phyloP scores from a whole-genome alignment of 495 filamentous ascomycete genomes.

The Usnea hakonensis region DNA sequence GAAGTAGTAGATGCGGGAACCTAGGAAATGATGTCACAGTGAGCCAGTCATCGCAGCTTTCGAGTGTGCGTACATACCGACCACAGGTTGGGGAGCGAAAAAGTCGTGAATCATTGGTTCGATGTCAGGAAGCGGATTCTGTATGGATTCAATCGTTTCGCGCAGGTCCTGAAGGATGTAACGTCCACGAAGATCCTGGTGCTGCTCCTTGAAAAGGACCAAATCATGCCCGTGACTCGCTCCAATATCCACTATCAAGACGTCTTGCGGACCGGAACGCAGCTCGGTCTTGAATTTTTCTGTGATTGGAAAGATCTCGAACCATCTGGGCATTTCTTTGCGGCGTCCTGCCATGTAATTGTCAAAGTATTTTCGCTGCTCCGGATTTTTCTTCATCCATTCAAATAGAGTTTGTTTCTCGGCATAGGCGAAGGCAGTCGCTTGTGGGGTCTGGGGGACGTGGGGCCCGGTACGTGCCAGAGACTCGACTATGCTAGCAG shows the following conservation, averaged over 20 bases:
- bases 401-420: constrained; percentile 25
- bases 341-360: constrained; percentile 27
- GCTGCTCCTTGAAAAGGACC: not conserved
- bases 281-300: not conserved
- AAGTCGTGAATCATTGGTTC: not conserved
- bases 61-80: not conserved
- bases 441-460: constrained; percentile 21
- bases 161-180: not conserved
- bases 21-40: not conserved
- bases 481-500: constrained; percentile 26
- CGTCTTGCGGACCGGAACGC: not conserved
- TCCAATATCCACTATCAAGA: not conserved
- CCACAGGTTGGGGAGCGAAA: not conserved
- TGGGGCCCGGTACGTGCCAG: constrained; percentile 22
- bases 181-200: not conserved
- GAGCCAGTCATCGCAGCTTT: not conserved
- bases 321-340: not conserved
- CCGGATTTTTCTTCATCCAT: constrained; percentile 21
- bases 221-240: not conserved
- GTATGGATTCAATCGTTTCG: not conserved
- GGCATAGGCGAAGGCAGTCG: constrained; percentile 25
- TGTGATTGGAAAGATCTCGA: not conserved
- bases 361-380: constrained; percentile 28
- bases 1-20: constrained; percentile 2
- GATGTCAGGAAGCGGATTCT: not conserved